Conservation (phyloP, 1,284 basidiomycete genomes). For the Sanghuangporus weigelae region DNA sequence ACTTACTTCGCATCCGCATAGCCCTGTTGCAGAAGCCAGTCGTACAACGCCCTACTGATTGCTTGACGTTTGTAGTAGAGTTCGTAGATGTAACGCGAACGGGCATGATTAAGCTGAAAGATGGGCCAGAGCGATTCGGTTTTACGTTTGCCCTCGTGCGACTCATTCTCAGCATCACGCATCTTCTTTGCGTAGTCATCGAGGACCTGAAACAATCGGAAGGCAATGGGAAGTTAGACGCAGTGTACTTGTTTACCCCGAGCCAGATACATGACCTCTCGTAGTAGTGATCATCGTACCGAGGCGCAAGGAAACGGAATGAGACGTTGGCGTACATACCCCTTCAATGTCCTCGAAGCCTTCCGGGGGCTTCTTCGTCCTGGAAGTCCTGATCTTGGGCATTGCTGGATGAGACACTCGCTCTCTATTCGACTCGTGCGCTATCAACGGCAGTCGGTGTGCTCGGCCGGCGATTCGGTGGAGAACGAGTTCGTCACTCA, state of each 20-base stretch:
- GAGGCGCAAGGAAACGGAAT: not conserved
- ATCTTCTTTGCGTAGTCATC: conserved; percentile 96
- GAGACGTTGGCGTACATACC: conserved; percentile 34
- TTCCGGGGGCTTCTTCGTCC: conserved; percentile 95
- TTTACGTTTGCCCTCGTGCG: conserved; percentile 96
- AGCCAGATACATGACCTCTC: not conserved
- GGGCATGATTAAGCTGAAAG: conserved; percentile 94
- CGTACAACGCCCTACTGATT: conserved; percentile 90
- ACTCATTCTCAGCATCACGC: conserved; percentile 96
- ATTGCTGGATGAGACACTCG: conserved; percentile 37
- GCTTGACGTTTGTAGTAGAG: conserved; percentile 98
- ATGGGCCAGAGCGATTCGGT: conserved; percentile 98
- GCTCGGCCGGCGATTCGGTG: conserved; percentile 21
- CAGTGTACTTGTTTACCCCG: conserved; percentile 13
- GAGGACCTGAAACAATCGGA: conserved; percentile 54
- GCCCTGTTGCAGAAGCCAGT: conserved; percentile 97
- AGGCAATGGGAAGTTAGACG: not conserved
- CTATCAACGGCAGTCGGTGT: conserved; percentile 3
- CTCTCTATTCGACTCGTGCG: not conserved
- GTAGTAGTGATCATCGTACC: not conserved
- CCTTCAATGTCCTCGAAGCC: conserved; percentile 95
- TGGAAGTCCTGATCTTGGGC: conserved; percentile 93
- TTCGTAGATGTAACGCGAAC: conserved; percentile 97
- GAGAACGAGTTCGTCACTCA: not conserved
- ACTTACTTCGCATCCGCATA: conserved; percentile 96